phyloP scores from a whole-genome alignment of 2,329 filamentous ascomycete genomes.

The Chrysoporthe austroafricana region DNA sequence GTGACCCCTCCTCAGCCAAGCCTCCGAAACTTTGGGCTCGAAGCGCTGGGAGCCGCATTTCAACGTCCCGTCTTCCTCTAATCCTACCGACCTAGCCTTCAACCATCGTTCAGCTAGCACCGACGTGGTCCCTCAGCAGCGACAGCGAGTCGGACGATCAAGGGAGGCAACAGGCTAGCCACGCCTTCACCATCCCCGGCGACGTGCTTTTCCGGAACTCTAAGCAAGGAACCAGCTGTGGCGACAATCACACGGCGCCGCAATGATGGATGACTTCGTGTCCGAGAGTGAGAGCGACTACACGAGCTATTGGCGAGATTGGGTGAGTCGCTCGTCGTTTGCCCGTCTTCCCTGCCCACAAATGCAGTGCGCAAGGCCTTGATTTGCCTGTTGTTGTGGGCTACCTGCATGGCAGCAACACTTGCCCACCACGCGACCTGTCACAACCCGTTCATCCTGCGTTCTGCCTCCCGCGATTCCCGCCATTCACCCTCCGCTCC shows the following conservation, averaged over 20 bases:
- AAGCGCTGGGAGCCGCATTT: background rate
- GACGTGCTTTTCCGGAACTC: background rate
- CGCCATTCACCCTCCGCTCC: background rate
- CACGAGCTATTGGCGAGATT: constrained; percentile 98
- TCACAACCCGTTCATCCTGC: background rate
- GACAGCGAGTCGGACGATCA: background rate
- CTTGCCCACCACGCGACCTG: constrained; percentile 4
- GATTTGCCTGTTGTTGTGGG: constrained; percentile 8
- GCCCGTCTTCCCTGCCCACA: background rate
- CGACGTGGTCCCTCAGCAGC: background rate
- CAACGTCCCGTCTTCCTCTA: background rate
- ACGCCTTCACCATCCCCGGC: background rate
- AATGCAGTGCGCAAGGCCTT: background rate
- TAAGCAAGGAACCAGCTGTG: background rate
- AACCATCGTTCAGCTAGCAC: background rate
- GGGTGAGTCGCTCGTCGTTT: constrained; percentile 67
- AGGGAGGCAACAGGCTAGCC: background rate
- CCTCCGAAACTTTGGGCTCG: background rate
- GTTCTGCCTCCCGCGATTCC: background rate
- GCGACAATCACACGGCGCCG: constrained; percentile 1
- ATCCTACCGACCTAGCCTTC: background rate
- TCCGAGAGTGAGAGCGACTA: constrained; percentile 99
- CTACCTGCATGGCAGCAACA: constrained; percentile 10
- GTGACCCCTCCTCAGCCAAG: constrained; percentile 3
- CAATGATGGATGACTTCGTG: constrained; percentile 91